These are phyloP conservation scores for Closterium sp. DNA, from an alignment of 139 green algal genomes.

Conservation along the genomic window DNA sequence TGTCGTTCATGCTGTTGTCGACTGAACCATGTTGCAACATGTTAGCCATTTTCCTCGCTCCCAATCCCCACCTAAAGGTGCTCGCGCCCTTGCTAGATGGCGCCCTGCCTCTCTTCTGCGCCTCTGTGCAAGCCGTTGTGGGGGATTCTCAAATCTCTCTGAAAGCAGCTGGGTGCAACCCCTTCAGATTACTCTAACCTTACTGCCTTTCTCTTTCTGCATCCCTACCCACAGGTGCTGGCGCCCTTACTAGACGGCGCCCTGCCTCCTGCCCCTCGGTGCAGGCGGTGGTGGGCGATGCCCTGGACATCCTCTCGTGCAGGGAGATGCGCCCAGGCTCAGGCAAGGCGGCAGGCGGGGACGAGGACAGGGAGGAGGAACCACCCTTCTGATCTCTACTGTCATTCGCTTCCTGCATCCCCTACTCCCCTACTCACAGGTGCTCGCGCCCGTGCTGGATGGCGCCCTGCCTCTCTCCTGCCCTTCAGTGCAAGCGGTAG, in stretches of 20 bases:
- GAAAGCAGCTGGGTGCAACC: too few relatives aligned
- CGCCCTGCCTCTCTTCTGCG: slow-evolving; percentile 62
- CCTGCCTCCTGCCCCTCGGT: slow-evolving; percentile 54
- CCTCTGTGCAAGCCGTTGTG: slow-evolving; percentile 63
- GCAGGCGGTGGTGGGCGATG: slow-evolving; percentile 72
- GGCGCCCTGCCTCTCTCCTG: slow-evolving; percentile 65
- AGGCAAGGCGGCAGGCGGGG: slow-evolving; percentile 9
- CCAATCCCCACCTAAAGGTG: slow-evolving; percentile 54
- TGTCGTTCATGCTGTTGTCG: too few relatives aligned
- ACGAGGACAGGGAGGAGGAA: background rate
- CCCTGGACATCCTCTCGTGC: slow-evolving; percentile 67
- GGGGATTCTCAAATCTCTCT: slow-evolving; percentile 74
- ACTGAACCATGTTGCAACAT: too few relatives aligned
- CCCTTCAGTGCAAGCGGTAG: slow-evolving; percentile 59
- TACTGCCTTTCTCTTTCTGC: too few relatives aligned
- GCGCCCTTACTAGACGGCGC: slow-evolving; percentile 66
- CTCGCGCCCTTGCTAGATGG: slow-evolving; percentile 71
- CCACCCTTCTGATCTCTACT: too few relatives aligned
- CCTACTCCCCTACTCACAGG: slow-evolving; percentile 30
- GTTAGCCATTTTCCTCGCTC: too few relatives aligned
- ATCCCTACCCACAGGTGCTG: slow-evolving; percentile 70
- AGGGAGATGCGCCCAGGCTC: slow-evolving; percentile 55
- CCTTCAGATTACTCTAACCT: too few relatives aligned
- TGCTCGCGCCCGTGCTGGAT: slow-evolving; percentile 72
- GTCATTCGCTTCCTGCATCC: too few relatives aligned